These are phyloP conservation scores for Elymus sibiricus DNA, from an alignment of 176 grass and related monocot species.

Conservation along the genomic window DNA sequence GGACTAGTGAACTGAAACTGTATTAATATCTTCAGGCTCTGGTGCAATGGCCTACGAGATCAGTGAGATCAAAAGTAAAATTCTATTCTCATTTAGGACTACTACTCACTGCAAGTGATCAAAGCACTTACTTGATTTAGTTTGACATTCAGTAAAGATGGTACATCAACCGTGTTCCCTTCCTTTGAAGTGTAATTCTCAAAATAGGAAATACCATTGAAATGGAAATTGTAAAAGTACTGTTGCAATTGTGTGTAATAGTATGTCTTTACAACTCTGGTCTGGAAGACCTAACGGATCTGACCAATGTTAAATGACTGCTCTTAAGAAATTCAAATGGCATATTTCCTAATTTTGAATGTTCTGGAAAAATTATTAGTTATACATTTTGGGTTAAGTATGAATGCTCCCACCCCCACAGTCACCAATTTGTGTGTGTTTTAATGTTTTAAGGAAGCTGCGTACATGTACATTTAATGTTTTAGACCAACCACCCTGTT, in stretches of 20 bases:
- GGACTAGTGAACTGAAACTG: slow-evolving; percentile 11
- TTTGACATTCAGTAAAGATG: background rate
- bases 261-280: background rate
- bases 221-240: background rate
- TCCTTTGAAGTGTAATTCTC: background rate
- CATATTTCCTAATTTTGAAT: background rate
- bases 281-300: background rate
- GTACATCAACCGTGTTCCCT: background rate
- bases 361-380: background rate
- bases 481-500: background rate
- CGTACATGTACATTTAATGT: background rate
- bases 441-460: background rate
- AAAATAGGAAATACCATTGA: background rate
- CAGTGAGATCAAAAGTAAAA: slow-evolving; percentile 84
- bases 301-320: background rate
- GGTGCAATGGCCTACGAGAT: slow-evolving; percentile 73
- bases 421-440: background rate
- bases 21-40: slow-evolving; percentile 25
- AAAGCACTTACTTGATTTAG: background rate
- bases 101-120: background rate
- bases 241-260: background rate
- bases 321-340: background rate
- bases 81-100: slow-evolving; percentile 33
- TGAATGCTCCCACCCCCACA: background rate
- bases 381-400: background rate